Base-by-base conservation (phyloP, 169 alveolate species). In the Theileria annulata region DNA sequence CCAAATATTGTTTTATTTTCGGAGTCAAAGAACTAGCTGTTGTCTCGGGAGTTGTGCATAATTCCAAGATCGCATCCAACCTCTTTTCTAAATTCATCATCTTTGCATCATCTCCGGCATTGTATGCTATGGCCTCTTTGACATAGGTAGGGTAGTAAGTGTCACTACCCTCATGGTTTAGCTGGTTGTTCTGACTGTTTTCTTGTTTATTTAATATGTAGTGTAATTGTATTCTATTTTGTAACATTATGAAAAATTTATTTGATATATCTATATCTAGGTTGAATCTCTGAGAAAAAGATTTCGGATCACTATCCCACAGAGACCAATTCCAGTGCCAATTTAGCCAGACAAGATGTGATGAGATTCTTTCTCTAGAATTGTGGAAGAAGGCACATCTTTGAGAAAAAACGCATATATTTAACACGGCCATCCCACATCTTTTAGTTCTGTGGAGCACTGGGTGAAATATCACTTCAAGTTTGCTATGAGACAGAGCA, bases 401-500 rank as follows among this genome's bases (percentile, higher is more conserved):
- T 71, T 86, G 83, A 54, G 89, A 77, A 37, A 85, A 88, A 70
- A 64, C 79, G 68, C 93, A 88, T 37, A 70, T 76, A 27, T 88
- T 88, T 63, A 73, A 73, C 51, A 63, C 59, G 10, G 91, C 77
- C 93, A 88, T 84, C 71, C 79, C 86, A 66, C 96, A 85, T 67
- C 82, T 90, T 68, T 91, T 92, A 25, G 94, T 92, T 69, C 88
- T 91, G 71, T 92, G 92, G 13, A 92, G 92, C 23, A 91, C 88
- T 3, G 96, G 96, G 64, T 92, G 96, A 71, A 92, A 92, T 33
- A 92, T 92, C 48, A 90, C 87, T 51, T 92, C 96, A 5, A 92
- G 86, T 74, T 86, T 91, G 25, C 94, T 91, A 86, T 92, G 96
- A 2, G 95, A 91, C 35, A 92, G 75, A 12, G 95, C 95, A 62